phyloP scores from a whole-genome alignment of 176 grass and related monocot species.

The Ensete glaucum region DNA sequence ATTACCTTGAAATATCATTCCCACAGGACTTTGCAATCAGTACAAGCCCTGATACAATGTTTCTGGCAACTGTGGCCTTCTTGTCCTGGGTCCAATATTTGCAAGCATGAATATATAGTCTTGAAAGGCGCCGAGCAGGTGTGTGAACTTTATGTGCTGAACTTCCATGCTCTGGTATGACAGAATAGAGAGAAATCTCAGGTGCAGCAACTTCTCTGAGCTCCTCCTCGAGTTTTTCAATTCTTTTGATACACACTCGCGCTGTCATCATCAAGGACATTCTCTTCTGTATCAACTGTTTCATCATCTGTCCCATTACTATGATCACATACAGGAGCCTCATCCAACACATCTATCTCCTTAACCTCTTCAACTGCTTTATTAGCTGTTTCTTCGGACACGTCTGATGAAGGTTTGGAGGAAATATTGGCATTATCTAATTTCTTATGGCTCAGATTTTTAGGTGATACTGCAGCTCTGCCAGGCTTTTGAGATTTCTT shows the following conservation, averaged over 20 bases:
- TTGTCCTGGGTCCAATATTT: slow-evolving; percentile 62
- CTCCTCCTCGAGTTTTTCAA: slow-evolving; percentile 74
- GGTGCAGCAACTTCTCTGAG: slow-evolving; percentile 83
- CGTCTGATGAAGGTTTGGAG: slow-evolving; percentile 43
- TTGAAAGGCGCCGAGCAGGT: slow-evolving; percentile 78
- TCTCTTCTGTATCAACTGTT: slow-evolving; percentile 72
- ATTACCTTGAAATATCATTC: slow-evolving; percentile 94
- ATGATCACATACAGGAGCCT: slow-evolving; percentile 79
- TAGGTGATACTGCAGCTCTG: slow-evolving; percentile 33
- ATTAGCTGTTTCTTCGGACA: slow-evolving; percentile 64
- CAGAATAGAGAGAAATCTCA: slow-evolving; percentile 78
- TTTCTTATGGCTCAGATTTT: slow-evolving; percentile 39
- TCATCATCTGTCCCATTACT: slow-evolving; percentile 93
- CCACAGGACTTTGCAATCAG: slow-evolving; percentile 74
- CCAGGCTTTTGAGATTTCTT: slow-evolving; percentile 55
- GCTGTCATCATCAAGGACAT: slow-evolving; percentile 38
- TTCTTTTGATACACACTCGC: slow-evolving; percentile 23
- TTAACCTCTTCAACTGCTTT: slow-evolving; percentile 67
- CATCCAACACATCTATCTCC: slow-evolving; percentile 93
- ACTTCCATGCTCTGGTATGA: slow-evolving; percentile 62
- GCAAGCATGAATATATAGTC: slow-evolving; percentile 57
- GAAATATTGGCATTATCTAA: slow-evolving; percentile 35
- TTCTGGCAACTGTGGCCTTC: slow-evolving; percentile 64
- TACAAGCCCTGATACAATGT: slow-evolving; percentile 58
- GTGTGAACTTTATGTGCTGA: slow-evolving; percentile 95